Evolutionary conservation across 495 filamentous ascomycete species (phyloP), one percentile per base, ranked within the genome.

Genomic region (Corynascus novoguineensis): DNA sequence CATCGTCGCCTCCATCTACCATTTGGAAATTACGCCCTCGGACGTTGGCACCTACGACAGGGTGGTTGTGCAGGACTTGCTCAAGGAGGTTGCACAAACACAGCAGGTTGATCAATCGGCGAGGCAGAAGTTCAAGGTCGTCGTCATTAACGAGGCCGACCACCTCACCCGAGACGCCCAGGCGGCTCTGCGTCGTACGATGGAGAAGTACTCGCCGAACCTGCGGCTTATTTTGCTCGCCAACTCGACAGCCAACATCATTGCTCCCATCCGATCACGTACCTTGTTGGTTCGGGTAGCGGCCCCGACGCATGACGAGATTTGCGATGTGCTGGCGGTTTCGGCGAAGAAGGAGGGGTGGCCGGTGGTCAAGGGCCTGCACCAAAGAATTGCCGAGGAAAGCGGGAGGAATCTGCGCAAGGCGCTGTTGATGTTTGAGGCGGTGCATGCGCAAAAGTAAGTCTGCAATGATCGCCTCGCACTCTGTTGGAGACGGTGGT

Each of bases 171-270:
- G 93, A 40, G 93, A 98, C 81, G 93, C 93, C 7, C 93, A 98
- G 73, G 95, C 95, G 1, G 93, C 93, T 49, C 77, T 98, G 68
- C 82, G 93, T 68, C 79, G 93, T 54, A 98, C 93, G 0, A 98
- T 98, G 93, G 93, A 98, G 75, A 98, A 98, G 77, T 98, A 98
- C 73, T 90, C 86, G 60, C 92, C 93, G 21, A 98, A 97, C 70
- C 61, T 98, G 60, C 78, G 93, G 32, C 73, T 98, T 62, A 96
- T 98, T 46, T 74, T 98, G 44, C 74, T 97, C 45, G 95, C 92
- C 41, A 97, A 97, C 65, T 90, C 85, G 59, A 98, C 93, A 29
- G 88, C 90, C 54, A 96, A 96, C 64, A 98, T 98, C 63, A 98
- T 97, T 72, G 92, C 92, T 17, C 93, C 93, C 1, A 98, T 98